These are phyloP conservation scores for Leccinum fuscescens DNA, from an alignment of 1,284 basidiomycete genomes.

Conservation along the genomic window DNA sequence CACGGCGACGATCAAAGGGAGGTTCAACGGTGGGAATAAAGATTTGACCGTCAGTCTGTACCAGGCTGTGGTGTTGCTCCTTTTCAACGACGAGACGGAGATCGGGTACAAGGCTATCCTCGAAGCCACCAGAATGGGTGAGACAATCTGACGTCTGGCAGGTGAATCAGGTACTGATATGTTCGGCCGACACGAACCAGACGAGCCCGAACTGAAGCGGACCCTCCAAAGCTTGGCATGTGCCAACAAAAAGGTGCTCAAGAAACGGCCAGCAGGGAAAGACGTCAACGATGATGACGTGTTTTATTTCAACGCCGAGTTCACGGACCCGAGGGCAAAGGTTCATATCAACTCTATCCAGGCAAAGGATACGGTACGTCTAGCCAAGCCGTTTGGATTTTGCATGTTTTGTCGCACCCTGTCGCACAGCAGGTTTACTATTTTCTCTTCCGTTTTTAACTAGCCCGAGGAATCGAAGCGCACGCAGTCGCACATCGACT, in stretches of 20 bases:
- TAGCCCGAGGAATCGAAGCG: slow-evolving; percentile 84
- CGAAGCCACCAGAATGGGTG: slow-evolving; percentile 74
- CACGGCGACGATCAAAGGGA: slow-evolving; percentile 68
- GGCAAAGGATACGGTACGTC: slow-evolving; percentile 57
- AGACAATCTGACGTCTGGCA: slow-evolving; percentile 26
- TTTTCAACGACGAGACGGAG: slow-evolving; percentile 78
- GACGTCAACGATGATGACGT: slow-evolving; percentile 79
- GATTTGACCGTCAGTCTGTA: slow-evolving; percentile 91
- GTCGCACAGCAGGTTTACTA: not conserved
- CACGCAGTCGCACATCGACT: slow-evolving; percentile 82
- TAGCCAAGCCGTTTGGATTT: not conserved
- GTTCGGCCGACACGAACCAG: slow-evolving; percentile 38
- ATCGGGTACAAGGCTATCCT: slow-evolving; percentile 71
- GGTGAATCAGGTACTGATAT: slow-evolving; percentile 4
- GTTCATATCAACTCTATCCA: slow-evolving; percentile 97
- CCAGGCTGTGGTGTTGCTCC: slow-evolving; percentile 83
- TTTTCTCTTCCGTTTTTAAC: not conserved
- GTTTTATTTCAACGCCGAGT: slow-evolving; percentile 78
- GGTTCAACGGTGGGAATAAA: slow-evolving; percentile 73
- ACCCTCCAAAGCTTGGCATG: slow-evolving; percentile 92
- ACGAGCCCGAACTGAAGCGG: slow-evolving; percentile 71
- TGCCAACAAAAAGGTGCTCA: slow-evolving; percentile 86
- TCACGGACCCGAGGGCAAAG: slow-evolving; percentile 76
- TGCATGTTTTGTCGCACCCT: not conserved
- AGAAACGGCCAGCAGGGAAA: slow-evolving; percentile 76